These are phyloP conservation scores for Colletotrichum cereale DNA, from an alignment of 2,329 filamentous ascomycete species.

Conservation along the genomic window DNA sequence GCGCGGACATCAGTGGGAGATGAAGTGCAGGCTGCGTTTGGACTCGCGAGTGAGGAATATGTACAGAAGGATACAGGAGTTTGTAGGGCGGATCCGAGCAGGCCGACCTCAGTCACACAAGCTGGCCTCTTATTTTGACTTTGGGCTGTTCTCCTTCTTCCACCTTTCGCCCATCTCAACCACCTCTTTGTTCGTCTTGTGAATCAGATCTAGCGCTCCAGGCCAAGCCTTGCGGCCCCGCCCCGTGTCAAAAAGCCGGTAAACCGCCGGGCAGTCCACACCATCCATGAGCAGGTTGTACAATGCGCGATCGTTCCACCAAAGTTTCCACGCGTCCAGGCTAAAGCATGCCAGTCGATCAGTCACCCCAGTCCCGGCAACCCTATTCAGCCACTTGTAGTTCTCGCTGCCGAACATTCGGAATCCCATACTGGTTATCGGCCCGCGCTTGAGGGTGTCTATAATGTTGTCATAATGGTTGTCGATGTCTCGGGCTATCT, in stretches of 20 bases:
- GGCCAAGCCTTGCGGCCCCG: constrained; percentile 54
- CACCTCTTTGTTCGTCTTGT: constrained; percentile 45
- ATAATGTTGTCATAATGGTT: constrained; percentile 45
- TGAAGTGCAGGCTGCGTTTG: not conserved
- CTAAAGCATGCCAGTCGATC: constrained; percentile 55
- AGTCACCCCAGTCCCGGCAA: constrained; percentile 57
- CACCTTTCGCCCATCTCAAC: constrained; percentile 37
- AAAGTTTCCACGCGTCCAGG: constrained; percentile 57
- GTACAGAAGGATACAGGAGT: not conserved
- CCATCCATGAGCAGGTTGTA: constrained; percentile 57
- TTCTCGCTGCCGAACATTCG: constrained; percentile 42
- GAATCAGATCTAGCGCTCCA: constrained; percentile 51
- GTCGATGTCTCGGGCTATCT: constrained; percentile 47
- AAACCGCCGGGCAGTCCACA: constrained; percentile 53
- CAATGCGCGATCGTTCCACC: constrained; percentile 55
- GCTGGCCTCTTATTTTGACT: not conserved
- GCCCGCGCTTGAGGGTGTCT: constrained; percentile 43
- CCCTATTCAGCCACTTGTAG: constrained; percentile 54
- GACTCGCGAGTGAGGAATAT: not conserved
- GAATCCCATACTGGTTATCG: constrained; percentile 45
- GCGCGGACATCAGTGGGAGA: not conserved
- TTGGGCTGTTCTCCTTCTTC: constrained; percentile 16
- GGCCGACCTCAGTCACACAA: not conserved
- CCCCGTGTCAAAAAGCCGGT: constrained; percentile 56
- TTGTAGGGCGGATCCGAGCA: not conserved